Conservation (phyloP, 768 basidiomycete genomes). For the Tylopilus cervinicoccineus region DNA sequence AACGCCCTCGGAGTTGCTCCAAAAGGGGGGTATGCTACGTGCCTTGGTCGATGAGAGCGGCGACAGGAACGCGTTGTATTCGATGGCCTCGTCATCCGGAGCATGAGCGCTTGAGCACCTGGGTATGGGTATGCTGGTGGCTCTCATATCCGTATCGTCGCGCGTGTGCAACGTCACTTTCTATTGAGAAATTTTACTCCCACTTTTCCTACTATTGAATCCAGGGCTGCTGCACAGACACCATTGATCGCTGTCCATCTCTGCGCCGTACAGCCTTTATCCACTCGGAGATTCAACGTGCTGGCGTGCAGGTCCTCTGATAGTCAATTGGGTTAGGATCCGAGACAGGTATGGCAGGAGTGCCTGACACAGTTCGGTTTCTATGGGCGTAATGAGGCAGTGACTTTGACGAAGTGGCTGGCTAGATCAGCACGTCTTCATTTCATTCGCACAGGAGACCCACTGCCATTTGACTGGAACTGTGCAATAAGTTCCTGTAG, state of each 20-base stretch:
- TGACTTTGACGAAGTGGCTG: too few relatives aligned
- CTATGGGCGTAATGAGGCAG: too few relatives aligned
- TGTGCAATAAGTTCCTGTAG: neutral
- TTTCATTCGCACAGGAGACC: neutral
- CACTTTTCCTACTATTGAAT: neutral
- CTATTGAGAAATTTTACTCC: neutral
- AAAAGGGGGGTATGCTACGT: slow-evolving; percentile 47
- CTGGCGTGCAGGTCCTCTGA: neutral
- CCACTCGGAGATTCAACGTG: too few relatives aligned
- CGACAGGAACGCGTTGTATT: slow-evolving; percentile 47
- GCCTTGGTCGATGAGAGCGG: slow-evolving; percentile 55
- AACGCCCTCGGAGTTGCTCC: slow-evolving; percentile 44
- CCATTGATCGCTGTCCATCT: neutral
- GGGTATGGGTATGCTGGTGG: neutral
- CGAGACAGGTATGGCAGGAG: neutral
- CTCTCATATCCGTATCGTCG: too few relatives aligned
- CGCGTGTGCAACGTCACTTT: neutral
- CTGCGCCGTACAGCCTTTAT: neutral
- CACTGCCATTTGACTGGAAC: neutral
- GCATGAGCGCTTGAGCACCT: neutral
- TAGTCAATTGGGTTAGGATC: neutral
- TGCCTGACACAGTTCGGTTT: too few relatives aligned
- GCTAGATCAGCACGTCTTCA: too few relatives aligned
- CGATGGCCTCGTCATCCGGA: slow-evolving; percentile 25
- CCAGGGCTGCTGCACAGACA: neutral